phyloP scores from a whole-genome alignment of 331 rosid species.

The Cydonia oblonga region DNA sequence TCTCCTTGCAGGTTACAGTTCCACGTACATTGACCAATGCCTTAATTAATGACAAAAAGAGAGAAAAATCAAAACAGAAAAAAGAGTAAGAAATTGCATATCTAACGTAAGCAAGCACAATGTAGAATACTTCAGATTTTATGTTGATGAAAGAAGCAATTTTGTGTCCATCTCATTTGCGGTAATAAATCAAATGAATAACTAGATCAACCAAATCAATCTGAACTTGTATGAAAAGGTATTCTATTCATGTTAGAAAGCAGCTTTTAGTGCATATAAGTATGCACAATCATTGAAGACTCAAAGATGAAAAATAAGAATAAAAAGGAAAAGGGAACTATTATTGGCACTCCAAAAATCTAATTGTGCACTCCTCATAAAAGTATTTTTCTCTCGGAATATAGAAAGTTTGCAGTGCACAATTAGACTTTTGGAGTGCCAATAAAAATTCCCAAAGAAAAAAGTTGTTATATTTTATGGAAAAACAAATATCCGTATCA shows the following conservation, averaged over 20 bases:
- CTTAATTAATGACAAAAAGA: constrained; percentile 30
- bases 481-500: not conserved
- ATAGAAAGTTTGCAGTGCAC: too few relatives aligned
- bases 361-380: too few relatives aligned
- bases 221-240: not conserved
- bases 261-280: not conserved
- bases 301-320: not conserved
- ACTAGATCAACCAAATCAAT: not conserved
- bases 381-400: too few relatives aligned
- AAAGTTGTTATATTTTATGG: not conserved
- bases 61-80: constrained; percentile 9
- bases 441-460: too few relatives aligned
- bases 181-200: not conserved
- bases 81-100: not conserved
- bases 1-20: constrained; percentile 71
- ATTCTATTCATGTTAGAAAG: not conserved
- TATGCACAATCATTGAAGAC: not conserved
- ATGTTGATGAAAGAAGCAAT: not conserved
- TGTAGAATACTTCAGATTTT: not conserved
- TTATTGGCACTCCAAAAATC: too few relatives aligned
- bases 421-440: too few relatives aligned
- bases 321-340: too few relatives aligned
- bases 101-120: not conserved
- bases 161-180: not conserved
- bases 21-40: constrained; percentile 77